Evolutionary conservation across 2,329 filamentous ascomycete genomes (phyloP).

Genomic region (Nemania bipapillata): DNA sequence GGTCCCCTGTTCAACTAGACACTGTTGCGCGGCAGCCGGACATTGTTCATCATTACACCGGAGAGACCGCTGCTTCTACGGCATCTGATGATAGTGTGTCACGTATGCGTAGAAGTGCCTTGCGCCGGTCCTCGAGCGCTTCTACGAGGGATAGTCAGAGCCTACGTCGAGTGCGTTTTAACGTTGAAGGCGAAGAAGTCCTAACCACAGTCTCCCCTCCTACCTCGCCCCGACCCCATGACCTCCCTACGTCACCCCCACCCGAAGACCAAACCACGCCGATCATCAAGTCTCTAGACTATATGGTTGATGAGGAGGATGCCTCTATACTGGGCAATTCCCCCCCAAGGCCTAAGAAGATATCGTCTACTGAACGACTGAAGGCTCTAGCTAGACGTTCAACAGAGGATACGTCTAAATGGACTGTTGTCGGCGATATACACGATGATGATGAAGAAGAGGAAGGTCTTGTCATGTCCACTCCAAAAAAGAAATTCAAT

Average conservation of each 20-base stretch:
- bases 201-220: slow-evolving; percentile 68
- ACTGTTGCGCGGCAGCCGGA: slow-evolving; percentile 48
- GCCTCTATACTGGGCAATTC: slow-evolving; percentile 50
- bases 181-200: slow-evolving; percentile 69
- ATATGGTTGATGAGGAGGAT: slow-evolving; percentile 51
- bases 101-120: slow-evolving; percentile 63
- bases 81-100: slow-evolving; percentile 65
- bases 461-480: slow-evolving; percentile 48
- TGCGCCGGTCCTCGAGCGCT: slow-evolving; percentile 66
- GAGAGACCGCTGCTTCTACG: slow-evolving; percentile 62
- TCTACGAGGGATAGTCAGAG: slow-evolving; percentile 61
- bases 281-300: slow-evolving; percentile 41
- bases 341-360: slow-evolving; percentile 61
- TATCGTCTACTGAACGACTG: slow-evolving; percentile 66
- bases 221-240: slow-evolving; percentile 43
- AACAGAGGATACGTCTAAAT: slow-evolving; percentile 63
- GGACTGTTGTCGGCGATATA: slow-evolving; percentile 58
- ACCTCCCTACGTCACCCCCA: slow-evolving; percentile 48
- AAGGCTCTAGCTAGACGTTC: slow-evolving; percentile 64
- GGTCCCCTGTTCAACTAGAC: slow-evolving; percentile 36
- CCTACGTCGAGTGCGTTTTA: slow-evolving; percentile 71
- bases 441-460: slow-evolving; percentile 51
- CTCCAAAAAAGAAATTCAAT: slow-evolving; percentile 28
- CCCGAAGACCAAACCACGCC: slow-evolving; percentile 36
- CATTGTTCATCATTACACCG: slow-evolving; percentile 57